Base-by-base conservation (phyloP, 106 monocot genomes). In the Alisma plantagoaquatica region DNA sequence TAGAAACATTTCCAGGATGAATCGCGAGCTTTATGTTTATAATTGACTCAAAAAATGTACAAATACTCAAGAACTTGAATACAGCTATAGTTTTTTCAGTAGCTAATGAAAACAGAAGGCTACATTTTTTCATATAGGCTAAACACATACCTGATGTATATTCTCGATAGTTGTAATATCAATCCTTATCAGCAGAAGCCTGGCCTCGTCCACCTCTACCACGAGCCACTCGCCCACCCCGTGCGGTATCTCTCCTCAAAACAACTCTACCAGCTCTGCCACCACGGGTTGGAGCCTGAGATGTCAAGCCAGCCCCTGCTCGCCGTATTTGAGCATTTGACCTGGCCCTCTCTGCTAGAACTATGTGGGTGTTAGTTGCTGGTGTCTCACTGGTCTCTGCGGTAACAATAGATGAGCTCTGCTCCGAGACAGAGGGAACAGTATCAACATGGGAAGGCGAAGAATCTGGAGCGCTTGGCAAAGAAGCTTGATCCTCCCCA, bases 201-300 rank as follows among this genome's bases (percentile, higher is more conserved):
- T 57, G 67, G 6, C 67, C 67, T 19, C 67, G 57, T 46, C 67
- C 67, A 2, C 67, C 58, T 41, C 67, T 49, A 0, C 27, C 30
- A 11, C 60, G 23, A 21, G 31, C 31, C n/a, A 29, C 46, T 47
- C 60, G 60, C 23, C 17, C 58, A 41, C 49, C 61, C 0, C 59
- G 23, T 44, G 44, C n/a, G 29, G 41, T 17, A 19, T 22, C 32
- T 67, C 67, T 29, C 67, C 50, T 31, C 10, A 23, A 65, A 29
- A 16, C 10, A 46, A 19, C 2, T 27, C 11, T 17, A 41, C 10
- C 23, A 25, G 29, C 7, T 3, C 27, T 9, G 30, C 10, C 16
- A 26, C 66, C 66, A 33, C 67, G 67, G 23, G 58, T 59, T 59
- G 58, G 41, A 26, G 27, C 41, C 27, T 32, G 59, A 8, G 45